Evolutionary conservation across 2,329 filamentous ascomycete genomes (phyloP).

Genomic region (Chaetomiaceae sp.): DNA sequence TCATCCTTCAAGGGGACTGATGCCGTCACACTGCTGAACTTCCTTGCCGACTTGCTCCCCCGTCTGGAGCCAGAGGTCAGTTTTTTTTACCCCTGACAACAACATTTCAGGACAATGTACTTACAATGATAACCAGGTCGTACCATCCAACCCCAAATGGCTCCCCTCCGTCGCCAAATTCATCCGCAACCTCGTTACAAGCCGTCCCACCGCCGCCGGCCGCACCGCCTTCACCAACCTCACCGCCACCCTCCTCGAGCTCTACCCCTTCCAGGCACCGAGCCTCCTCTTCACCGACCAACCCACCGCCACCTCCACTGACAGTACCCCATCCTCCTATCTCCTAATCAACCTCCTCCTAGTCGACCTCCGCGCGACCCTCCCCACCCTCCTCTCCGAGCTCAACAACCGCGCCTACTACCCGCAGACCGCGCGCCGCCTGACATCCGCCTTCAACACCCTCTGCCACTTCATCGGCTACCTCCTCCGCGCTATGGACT

Average conservation of each 20-base stretch:
- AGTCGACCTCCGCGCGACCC: constrained; percentile 60
- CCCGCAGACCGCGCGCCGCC: constrained; percentile 44
- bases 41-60: constrained; percentile 50
- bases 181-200: constrained; percentile 51
- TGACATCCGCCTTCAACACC: constrained; percentile 60
- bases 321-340: constrained; percentile 55
- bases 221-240: constrained; percentile 57
- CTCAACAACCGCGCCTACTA: constrained; percentile 56
- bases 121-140: constrained; percentile 34
- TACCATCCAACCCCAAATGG: constrained; percentile 52
- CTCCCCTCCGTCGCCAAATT: constrained; percentile 43
- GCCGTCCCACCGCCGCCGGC: constrained; percentile 50
- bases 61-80: constrained; percentile 46
- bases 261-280: constrained; percentile 45
- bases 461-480: constrained; percentile 57
- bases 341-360: constrained; percentile 61
- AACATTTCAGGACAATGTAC: not conserved
- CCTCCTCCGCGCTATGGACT: constrained; percentile 52
- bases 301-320: constrained; percentile 17
- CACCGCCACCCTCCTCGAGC: constrained; percentile 52
- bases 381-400: constrained; percentile 55
- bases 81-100: constrained; percentile 9
- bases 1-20: constrained; percentile 56
- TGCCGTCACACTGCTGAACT: constrained; percentile 54
- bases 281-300: constrained; percentile 50